A percentile compares a stretch with the other conserved stretches of the same genome.
These are phyloP conservation scores for Talaromyces liani DNA, from an alignment of 495 filamentous ascomycete genomes.

Conservation along the genomic window DNA sequence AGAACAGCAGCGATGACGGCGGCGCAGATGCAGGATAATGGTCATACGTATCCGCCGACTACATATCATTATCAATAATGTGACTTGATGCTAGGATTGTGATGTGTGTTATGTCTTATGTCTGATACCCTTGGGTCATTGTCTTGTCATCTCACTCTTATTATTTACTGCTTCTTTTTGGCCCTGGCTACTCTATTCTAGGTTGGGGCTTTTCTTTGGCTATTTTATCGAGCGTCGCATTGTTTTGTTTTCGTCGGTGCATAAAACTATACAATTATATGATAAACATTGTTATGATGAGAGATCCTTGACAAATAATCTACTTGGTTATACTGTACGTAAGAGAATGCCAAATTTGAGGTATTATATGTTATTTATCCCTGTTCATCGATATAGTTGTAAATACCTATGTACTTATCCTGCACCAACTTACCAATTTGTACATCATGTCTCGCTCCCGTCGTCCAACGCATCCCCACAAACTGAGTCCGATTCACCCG, in stretches of 20 bases:
- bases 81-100: background rate
- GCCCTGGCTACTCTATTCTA: background rate
- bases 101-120: background rate
- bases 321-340: background rate
- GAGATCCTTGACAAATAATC: background rate
- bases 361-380: too few relatives aligned
- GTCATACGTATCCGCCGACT: background rate
- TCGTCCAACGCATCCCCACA: too few relatives aligned
- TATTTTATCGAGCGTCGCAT: background rate
- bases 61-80: background rate
- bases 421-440: background rate
- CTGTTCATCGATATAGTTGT: too few relatives aligned
- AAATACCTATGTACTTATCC: too few relatives aligned
- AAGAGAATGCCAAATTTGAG: background rate
- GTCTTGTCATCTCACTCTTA: background rate
- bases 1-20: background rate
- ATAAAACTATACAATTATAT: background rate
- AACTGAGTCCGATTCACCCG: too few relatives aligned
- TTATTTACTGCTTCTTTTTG: background rate
- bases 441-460: too few relatives aligned
- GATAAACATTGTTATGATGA: background rate
- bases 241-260: background rate
- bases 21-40: background rate
- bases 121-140: background rate
- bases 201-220: background rate